A percentile compares a stretch with the other conserved stretches of the same genome.
Evolutionary conservation across 352 stramenopile species (phyloP).

Genomic region (Peronospora farinosa): DNA sequence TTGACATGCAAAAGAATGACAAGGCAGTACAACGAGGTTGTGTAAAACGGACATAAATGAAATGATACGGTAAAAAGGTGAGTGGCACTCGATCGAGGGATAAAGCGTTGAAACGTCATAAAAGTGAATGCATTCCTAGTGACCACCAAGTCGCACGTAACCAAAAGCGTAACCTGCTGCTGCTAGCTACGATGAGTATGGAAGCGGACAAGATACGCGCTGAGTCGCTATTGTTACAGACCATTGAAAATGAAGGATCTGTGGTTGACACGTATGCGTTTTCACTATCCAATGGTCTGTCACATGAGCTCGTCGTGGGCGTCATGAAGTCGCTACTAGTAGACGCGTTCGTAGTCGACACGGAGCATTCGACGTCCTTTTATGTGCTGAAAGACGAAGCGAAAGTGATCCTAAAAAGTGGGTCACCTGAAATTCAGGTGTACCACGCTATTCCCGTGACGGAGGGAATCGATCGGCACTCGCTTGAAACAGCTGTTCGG

Average conservation of each 20-base stretch:
- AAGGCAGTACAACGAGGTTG: conserved; percentile 7
- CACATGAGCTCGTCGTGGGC: conserved; percentile 92
- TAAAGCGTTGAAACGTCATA: not conserved
- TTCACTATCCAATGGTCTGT: conserved; percentile 58
- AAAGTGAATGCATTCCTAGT: conserved; percentile 9
- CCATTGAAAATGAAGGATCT: conserved; percentile 34
- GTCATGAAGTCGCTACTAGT: conserved; percentile 93
- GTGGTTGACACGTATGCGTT: conserved; percentile 85
- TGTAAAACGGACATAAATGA: not conserved
- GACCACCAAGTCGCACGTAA: conserved; percentile 15
- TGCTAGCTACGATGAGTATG: conserved; percentile 40
- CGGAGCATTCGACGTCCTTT: conserved; percentile 82
- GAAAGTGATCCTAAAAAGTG: conserved; percentile 55
- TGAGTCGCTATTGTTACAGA: conserved; percentile 62
- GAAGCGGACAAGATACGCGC: conserved; percentile 70
- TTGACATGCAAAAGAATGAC: conserved; percentile 5
- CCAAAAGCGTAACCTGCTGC: not conserved
- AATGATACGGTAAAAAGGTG: not conserved
- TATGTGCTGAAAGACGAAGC: conserved; percentile 92
- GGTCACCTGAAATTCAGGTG: conserved; percentile 79
- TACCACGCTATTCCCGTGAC: conserved; percentile 74
- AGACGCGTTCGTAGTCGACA: conserved; percentile 88
- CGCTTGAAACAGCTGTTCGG: conserved; percentile 79
- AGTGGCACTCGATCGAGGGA: conserved; percentile 6
- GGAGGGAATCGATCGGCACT: conserved; percentile 61